A percentile compares a stretch with the other conserved stretches of the same genome.
These are phyloP conservation scores for Populus simonii DNA, from an alignment of 345 rosid species.

Conservation along the genomic window DNA sequence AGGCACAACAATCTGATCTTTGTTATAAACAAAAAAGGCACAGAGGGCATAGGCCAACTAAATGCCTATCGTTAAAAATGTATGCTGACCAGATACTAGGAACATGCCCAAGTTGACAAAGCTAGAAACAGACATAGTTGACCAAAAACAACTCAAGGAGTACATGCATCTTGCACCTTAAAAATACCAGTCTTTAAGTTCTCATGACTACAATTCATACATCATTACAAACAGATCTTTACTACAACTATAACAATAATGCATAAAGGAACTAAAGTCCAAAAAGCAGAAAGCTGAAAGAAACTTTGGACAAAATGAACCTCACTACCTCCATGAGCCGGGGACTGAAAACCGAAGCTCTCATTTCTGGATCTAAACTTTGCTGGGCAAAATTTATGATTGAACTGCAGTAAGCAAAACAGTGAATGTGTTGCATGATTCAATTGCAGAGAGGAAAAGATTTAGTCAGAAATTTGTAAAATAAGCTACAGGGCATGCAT, in stretches of 20 bases:
- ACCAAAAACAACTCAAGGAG: neutral
- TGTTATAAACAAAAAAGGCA: neutral
- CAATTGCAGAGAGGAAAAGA: neutral
- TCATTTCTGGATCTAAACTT: constrained; percentile 66
- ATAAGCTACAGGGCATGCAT: neutral
- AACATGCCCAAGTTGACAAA: neutral
- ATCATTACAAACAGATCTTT: too few species aligned
- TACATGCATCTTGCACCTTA: neutral
- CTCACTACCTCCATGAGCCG: constrained; percentile 88
- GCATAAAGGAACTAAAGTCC: constrained; percentile 12
- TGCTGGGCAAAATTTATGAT: constrained; percentile 79
- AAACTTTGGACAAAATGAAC: neutral
- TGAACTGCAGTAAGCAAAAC: constrained; percentile 44
- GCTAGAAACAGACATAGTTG: neutral
- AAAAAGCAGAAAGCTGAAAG: constrained; percentile 1
- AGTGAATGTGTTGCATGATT: too few species aligned
- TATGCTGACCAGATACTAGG: neutral
- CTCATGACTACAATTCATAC: too few species aligned
- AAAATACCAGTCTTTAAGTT: too few species aligned
- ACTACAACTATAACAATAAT: neutral
- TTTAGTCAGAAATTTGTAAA: neutral
- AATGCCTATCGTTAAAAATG: neutral
- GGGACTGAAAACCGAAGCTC: constrained; percentile 83
- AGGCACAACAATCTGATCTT: neutral
- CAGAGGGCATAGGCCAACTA: neutral